Percentiles rank a stretch among this genome's conserved stretches.
phyloP scores from a whole-genome alignment of 306 rosid genomes.

The Dalbergia cochinchinensis region DNA sequence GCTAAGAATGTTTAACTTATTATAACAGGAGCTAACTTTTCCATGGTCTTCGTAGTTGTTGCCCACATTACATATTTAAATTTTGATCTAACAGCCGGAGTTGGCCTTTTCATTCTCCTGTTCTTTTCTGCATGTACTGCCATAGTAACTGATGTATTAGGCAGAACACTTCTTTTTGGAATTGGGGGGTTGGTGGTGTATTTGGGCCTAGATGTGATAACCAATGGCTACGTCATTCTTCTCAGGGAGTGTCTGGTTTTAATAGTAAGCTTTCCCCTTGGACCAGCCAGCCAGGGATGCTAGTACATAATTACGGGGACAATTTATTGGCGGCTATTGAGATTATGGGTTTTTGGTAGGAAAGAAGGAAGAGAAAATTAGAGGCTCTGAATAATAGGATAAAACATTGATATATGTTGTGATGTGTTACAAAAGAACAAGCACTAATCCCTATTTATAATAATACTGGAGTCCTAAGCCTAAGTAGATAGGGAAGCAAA shows the following conservation, averaged over 20 bases:
- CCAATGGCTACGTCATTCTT: constrained; percentile 17
- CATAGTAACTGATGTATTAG: constrained; percentile 7
- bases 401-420: no score
- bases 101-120: not conserved
- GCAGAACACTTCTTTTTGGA: not conserved
- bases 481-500: not conserved
- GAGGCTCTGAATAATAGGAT: no score
- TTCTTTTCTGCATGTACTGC: constrained; percentile 2
- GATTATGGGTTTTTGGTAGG: no score
- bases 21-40: constrained; percentile 17
- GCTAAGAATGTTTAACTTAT: constrained; percentile 20
- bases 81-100: constrained; percentile 14
- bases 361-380: no score
- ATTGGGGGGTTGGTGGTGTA: constrained; percentile 13
- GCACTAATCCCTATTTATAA: no score
- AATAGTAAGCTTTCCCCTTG: not conserved
- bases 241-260: not conserved
- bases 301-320: constrained; percentile 12
- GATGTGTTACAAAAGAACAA: no score
- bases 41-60: not conserved
- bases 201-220: constrained; percentile 20
- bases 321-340: constrained; percentile 7
- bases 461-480: not conserved
- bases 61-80: constrained; percentile 19
- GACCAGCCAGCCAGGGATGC: not conserved